Conservation (phyloP, 163 green algal species). For the Volvox carteri region DNA sequence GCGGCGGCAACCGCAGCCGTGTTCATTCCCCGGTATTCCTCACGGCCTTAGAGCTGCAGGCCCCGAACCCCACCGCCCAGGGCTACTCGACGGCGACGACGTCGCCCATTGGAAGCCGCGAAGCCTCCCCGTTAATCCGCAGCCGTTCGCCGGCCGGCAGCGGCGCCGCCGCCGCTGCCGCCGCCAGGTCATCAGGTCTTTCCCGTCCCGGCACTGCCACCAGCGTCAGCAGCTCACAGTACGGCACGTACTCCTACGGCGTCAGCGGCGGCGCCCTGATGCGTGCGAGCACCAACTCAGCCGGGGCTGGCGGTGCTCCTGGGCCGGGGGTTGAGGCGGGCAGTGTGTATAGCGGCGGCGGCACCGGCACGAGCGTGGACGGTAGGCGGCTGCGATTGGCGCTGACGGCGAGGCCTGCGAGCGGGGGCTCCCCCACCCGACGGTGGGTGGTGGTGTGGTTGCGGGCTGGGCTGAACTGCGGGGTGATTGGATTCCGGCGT, state of each 20-base stretch:
- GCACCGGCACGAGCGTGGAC: neutral
- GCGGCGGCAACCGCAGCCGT: conserved; percentile 20
- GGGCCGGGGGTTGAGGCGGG: neutral
- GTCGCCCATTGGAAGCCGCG: neutral
- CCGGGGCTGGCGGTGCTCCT: neutral
- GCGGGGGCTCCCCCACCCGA: conserved; percentile 48
- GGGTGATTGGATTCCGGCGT: too few relatives aligned
- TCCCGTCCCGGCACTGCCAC: neutral
- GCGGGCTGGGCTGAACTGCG: too few relatives aligned
- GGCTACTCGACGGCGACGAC: neutral
- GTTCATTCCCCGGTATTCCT: conserved; percentile 13
- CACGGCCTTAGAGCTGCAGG: neutral
- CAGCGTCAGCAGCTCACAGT: neutral
- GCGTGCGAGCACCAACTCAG: neutral
- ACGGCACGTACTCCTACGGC: neutral
- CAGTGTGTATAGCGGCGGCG: neutral
- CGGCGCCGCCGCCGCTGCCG: neutral
- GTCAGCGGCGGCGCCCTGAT: neutral
- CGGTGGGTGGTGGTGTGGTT: too few relatives aligned
- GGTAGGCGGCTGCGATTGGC: conserved; percentile 39
- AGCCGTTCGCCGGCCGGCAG: neutral
- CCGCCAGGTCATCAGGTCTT: too few relatives aligned
- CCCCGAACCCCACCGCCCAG: neutral
- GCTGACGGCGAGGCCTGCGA: conserved; percentile 38
- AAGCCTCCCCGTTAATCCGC: neutral